These are phyloP conservation scores for Rosa persica DNA, from an alignment of 306 rosid genomes.

Conservation along the genomic window DNA sequence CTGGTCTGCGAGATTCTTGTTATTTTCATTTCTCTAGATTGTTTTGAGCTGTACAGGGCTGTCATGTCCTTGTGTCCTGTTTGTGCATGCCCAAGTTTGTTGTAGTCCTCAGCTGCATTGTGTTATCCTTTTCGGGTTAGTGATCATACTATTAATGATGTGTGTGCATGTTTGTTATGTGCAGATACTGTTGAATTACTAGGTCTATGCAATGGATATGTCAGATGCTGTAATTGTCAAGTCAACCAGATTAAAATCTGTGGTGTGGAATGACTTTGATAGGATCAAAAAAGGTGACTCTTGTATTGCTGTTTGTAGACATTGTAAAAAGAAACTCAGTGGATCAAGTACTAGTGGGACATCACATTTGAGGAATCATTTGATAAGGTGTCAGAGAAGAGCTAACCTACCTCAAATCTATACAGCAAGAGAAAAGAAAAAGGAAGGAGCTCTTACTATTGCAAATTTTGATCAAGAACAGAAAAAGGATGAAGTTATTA, in stretches of 20 bases:
- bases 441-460: slow-evolving; percentile 69
- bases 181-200: slow-evolving; percentile 38
- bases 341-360: slow-evolving; percentile 99
- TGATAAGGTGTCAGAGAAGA: slow-evolving; percentile 91
- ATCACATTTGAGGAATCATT: slow-evolving; percentile 97
- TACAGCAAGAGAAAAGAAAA: slow-evolving; percentile 80
- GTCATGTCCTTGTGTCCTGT: neutral
- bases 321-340: slow-evolving; percentile 94
- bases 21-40: neutral
- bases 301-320: slow-evolving; percentile 90
- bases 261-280: slow-evolving; percentile 98
- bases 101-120: neutral
- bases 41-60: neutral
- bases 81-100: neutral
- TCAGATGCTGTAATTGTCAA: slow-evolving; percentile 85
- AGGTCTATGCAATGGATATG: slow-evolving; percentile 78
- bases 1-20: neutral
- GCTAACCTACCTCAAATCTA: slow-evolving; percentile 58
- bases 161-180: slow-evolving; percentile 10
- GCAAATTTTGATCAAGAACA: slow-evolving; percentile 71
- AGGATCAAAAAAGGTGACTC: slow-evolving; percentile 91
- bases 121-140: neutral
- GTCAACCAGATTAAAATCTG: slow-evolving; percentile 90
- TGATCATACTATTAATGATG: neutral
- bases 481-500: slow-evolving; percentile 70